Evolutionary conservation across 208 protist species (phyloP), one percentile per base, ranked within the genome.

Genomic region (Porcisia hertigi): DNA sequence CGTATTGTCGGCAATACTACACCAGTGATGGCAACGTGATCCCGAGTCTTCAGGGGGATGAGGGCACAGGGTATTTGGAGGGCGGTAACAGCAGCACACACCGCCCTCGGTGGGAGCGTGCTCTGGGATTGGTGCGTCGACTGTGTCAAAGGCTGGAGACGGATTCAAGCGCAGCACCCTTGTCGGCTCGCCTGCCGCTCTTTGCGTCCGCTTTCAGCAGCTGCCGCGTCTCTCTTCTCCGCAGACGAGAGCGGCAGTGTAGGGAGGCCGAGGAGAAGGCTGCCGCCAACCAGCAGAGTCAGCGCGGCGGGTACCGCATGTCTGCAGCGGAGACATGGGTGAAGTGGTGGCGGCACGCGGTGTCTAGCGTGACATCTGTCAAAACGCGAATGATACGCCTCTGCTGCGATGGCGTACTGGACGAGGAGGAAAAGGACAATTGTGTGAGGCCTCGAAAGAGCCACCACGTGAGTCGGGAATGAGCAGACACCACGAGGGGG

Each of bases 1-100:
- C 85, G 23, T 83, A 82, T 74, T 86, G 80, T 49, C 79, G 80
- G 20, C 79, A 85, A 74, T 80, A 83, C 70, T 86, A 85, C 81
- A 11, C 60, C 12, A 66, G 55, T 14, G 76, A 77, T 45, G 78
- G 69, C 78, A 74, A 58, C 58, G 65, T 71, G 20, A 71, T 60
- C 25, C 20, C 79, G 62, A 62, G 23, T 18, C 6, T 58, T 30
- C 64, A 66, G 41, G 45, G 71, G 8, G 49, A 36, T 34, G 30
- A 12, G 4, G 62, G 45, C 43, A 52, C 45, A 58, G 20, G 45
- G 4, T 30, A 2, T 45, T 30, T 36, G 47, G 43, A 6, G n/a
- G 63, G 59, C 52, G 41, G 47, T 3, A 23, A 39, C 7, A 16
- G 11, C 39, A 25, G 20, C 7, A 39, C 16, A 30, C 52, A 60